Evolutionary conservation across 2,329 filamentous ascomycete genomes (phyloP).

Genomic region (Cadophora sp.): DNA sequence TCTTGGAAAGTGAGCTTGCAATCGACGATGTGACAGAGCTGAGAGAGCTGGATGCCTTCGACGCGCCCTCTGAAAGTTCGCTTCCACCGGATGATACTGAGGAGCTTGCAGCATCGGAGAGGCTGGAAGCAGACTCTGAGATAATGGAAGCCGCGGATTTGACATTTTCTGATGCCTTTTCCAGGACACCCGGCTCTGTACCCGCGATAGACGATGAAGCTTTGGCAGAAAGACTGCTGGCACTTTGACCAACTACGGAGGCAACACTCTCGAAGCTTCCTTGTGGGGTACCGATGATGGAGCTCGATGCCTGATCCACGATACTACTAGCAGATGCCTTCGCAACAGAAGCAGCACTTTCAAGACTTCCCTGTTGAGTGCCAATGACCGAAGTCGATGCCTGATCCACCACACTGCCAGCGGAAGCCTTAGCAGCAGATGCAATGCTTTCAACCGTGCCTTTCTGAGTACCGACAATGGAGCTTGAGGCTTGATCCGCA

Average conservation of each 20-base stretch:
- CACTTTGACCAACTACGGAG: constrained; percentile 35
- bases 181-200: constrained; percentile 34
- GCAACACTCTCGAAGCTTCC: constrained; percentile 39
- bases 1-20: constrained; percentile 44
- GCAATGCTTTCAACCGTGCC: constrained; percentile 45
- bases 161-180: constrained; percentile 42
- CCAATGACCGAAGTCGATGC: constrained; percentile 40
- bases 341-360: constrained; percentile 45
- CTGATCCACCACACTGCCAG: constrained; percentile 38
- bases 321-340: constrained; percentile 39
- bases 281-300: constrained; percentile 38
- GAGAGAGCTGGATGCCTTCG: constrained; percentile 35
- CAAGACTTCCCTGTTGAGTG: constrained; percentile 41
- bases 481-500: constrained; percentile 33
- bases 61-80: constrained; percentile 29
- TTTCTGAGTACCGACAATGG: constrained; percentile 37
- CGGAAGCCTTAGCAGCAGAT: constrained; percentile 42
- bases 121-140: constrained; percentile 36
- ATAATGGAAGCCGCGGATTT: constrained; percentile 38
- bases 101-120: constrained; percentile 37
- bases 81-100: constrained; percentile 34
- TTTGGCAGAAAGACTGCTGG: constrained; percentile 36
- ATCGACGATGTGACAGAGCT: constrained; percentile 42
- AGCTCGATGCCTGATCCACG: constrained; percentile 40
- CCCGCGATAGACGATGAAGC: constrained; percentile 38